phyloP scores from a whole-genome alignment of 345 rosid genomes.

The Rhizophora apiculata region DNA sequence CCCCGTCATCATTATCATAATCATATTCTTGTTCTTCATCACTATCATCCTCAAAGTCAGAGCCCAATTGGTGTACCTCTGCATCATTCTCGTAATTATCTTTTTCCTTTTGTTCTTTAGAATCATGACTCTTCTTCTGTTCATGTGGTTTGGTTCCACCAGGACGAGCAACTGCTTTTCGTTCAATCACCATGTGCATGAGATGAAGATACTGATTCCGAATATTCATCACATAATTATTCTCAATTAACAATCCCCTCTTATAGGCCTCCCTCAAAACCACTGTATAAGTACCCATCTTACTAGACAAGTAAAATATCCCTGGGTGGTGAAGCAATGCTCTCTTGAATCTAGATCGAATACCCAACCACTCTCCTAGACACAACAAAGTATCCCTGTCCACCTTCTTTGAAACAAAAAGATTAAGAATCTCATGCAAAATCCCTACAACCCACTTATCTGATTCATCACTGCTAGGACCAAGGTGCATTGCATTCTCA shows the following conservation, averaged over 20 bases:
- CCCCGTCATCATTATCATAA: constrained; percentile 30
- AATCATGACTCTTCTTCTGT: constrained; percentile 25
- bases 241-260: constrained; percentile 67
- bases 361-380: constrained; percentile 66
- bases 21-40: constrained; percentile 25
- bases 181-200: constrained; percentile 55
- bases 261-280: constrained; percentile 71
- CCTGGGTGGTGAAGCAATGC: constrained; percentile 72
- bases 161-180: constrained; percentile 28
- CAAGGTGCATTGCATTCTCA: constrained; percentile 54
- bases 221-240: constrained; percentile 47
- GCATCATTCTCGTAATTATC: constrained; percentile 23
- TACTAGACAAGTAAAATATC: constrained; percentile 67
- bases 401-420: constrained; percentile 66
- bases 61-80: constrained; percentile 19
- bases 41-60: constrained; percentile 41
- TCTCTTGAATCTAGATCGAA: constrained; percentile 84
- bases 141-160: constrained; percentile 41
- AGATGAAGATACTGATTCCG: constrained; percentile 73
- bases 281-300: constrained; percentile 65
- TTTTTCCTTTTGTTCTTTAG: constrained; percentile 33
- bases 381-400: constrained; percentile 57
- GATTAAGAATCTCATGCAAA: constrained; percentile 74
- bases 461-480: constrained; percentile 60
- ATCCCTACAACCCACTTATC: constrained; percentile 76